These are phyloP conservation scores for Umbelopsis isabellina DNA, from an alignment of 192 early-diverging fungal genomes.

Conservation along the genomic window DNA sequence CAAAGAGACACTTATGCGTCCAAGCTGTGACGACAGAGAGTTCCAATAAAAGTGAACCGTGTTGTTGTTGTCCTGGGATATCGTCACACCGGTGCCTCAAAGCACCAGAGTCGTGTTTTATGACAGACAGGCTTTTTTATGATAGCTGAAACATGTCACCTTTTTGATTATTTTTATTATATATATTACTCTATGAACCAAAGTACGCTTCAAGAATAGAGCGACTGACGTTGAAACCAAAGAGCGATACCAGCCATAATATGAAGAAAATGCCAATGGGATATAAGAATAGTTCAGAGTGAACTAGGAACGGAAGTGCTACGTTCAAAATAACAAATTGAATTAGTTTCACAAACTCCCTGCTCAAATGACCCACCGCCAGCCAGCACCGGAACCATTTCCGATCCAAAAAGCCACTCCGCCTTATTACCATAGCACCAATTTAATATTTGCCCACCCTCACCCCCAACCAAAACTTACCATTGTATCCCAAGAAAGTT, in stretches of 20 bases:
- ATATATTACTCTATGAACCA: conserved; percentile 36
- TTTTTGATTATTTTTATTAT: no score
- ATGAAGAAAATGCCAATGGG: conserved; percentile 72
- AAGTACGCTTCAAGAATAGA: conserved; percentile 81
- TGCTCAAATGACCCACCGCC: conserved; percentile 15
- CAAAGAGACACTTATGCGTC: conserved; percentile 16
- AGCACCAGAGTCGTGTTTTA: not conserved
- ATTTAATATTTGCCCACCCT: not conserved
- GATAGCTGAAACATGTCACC: not conserved
- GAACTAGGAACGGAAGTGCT: conserved; percentile 92
- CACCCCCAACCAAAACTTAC: conserved; percentile 45
- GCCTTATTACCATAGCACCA: conserved; percentile 1
- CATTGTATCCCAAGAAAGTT: conserved; percentile 94
- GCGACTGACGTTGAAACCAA: conserved; percentile 80
- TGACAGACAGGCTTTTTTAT: not conserved
- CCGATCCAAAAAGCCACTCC: conserved; percentile 14
- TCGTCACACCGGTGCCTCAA: conserved; percentile 17
- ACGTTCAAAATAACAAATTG: conserved; percentile 26
- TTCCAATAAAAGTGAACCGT: conserved; percentile 22
- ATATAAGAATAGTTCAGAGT: conserved; percentile 88
- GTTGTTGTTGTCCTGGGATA: conserved; percentile 21
- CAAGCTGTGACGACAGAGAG: conserved; percentile 10
- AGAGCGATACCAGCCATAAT: conserved; percentile 63
- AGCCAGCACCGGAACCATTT: conserved; percentile 12
- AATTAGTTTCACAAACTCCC: conserved; percentile 24